Base-by-base conservation (phyloP, 805 yeast species). In the Hanseniaspora singularis region DNA sequence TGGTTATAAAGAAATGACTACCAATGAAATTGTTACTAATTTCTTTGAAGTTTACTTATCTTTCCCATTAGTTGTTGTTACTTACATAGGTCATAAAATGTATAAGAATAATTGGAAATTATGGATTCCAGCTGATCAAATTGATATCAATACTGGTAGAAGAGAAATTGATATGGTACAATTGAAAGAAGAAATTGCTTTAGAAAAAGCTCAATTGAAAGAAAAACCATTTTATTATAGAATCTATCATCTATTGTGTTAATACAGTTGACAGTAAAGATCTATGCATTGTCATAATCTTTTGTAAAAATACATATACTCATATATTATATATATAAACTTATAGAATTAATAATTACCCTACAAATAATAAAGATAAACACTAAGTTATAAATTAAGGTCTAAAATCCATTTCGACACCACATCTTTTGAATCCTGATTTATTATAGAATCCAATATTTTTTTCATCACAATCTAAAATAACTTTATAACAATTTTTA, bases 401-500 rank as follows among this genome's bases (percentile, higher is more conserved):
- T 50, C 82, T 66, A 49, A 58, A 65, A 37, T 73, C 73, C 94
- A 82, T 82, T 56, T 79, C 85, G 32, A 73, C 62, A 12, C 92
- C 92, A 20, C 74, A 81, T 48, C 71, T 66, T 14, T 60, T 60
- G 60, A 75, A 78, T 2, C 88, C 94, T 68, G 97, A 89, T 62
- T 86, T 88, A 55, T 84, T 83, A 61, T 89, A 89, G 62, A 89
- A 89, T 3, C 75, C 79, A 31, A 77, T 81, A 58, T 89, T 89
- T 50, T 76, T 73, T n/a, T 74, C 76, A 47, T 81, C 80, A 64
- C 97, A 89, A 65, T 89, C 96, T 55, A 89, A 67, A 34, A 89
- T 85, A 15, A 84, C 79, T 66, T 89, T 89, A 65, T 89, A 89
- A 57, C 94, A 86, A 4, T 89, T 92, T 12, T 56, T 58, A 2